Conservation (phyloP, 805 yeast species). For the Wickerhamiella spandovensis region DNA sequence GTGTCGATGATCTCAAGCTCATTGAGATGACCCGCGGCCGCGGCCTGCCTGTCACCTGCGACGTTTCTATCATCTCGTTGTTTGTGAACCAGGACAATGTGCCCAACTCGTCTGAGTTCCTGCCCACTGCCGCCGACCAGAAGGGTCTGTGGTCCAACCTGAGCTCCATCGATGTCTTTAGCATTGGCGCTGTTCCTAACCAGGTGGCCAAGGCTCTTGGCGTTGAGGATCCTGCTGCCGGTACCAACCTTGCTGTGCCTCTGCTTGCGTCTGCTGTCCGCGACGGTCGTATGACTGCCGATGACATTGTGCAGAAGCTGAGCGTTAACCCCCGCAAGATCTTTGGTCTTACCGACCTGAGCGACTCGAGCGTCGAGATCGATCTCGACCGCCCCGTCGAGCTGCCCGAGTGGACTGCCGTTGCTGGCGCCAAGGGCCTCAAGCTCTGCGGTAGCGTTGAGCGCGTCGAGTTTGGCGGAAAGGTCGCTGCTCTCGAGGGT, state of each 20-base stretch:
- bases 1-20: constrained; percentile 68
- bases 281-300: constrained; percentile 55
- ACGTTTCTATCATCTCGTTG: constrained; percentile 67
- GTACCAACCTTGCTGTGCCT: constrained; percentile 70
- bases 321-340: constrained; percentile 72
- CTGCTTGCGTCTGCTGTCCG: constrained; percentile 68
- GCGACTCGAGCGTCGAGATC: constrained; percentile 61
- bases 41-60: constrained; percentile 75
- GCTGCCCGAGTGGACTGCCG: constrained; percentile 31
- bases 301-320: constrained; percentile 57
- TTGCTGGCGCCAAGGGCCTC: constrained; percentile 37
- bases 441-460: constrained; percentile 71
- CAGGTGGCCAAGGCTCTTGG: constrained; percentile 55
- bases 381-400: constrained; percentile 58
- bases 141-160: constrained; percentile 68
- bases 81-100: constrained; percentile 57
- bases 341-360: constrained; percentile 68
- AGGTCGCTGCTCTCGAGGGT: constrained; percentile 79
- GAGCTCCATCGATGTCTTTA: constrained; percentile 66
- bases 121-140: constrained; percentile 71
- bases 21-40: constrained; percentile 76
- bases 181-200: constrained; percentile 70
- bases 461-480: constrained; percentile 66
- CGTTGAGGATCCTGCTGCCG: constrained; percentile 46
- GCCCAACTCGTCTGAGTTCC: constrained; percentile 46